Base-by-base conservation (phyloP, 2,329 filamentous ascomycete genomes). In the Colletotrichum australisinense region DNA sequence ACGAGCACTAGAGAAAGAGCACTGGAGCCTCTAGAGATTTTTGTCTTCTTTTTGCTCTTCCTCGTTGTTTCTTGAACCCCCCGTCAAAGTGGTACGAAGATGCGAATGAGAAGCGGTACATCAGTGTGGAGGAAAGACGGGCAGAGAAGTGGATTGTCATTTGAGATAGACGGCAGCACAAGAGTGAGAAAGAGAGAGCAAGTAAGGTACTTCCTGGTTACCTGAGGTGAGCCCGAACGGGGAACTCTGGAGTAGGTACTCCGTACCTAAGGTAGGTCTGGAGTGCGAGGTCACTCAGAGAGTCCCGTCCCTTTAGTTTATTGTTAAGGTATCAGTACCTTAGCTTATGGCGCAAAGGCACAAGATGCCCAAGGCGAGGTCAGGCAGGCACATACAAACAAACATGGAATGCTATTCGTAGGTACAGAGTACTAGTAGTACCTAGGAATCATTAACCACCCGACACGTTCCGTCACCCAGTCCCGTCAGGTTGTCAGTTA, bases 1-100 rank as follows among this genome's bases (percentile, higher is more conserved):
- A 42, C 38, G 14, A 42, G 32, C 65, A 53, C 30, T 38, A 46
- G 42, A 22, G 42, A 49, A 49, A 49, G 42, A 49, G 42, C 38
- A 70, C 67, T 73, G 70, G 70, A 70, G 70, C 70, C 70, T 63
- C 67, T 72, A 32, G 22, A 26, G 28, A 24, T 52, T 63, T 19
- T 24, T 24, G 60, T 26, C 60, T 52, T 32, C 11, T 52, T 16
- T 63, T 52, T 14, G 6, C 52, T 24, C 60, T 32, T 16, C 35
- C 66, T 69, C 66, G 66, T 63, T 32, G 42, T 58, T 19, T 38
- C 57, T 28, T 38, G 26, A 22, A 35, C 32, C 65, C 64, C 58
- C 42, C 30, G 30, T 22, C 52, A 22, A 42, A 38, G 19, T 12
- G 52, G 65, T 63, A 52, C 9, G 30, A 55, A 59, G 42, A 69